Base-by-base conservation (phyloP, 2,329 filamentous ascomycete species). In the Diaporthe longicolla region DNA sequence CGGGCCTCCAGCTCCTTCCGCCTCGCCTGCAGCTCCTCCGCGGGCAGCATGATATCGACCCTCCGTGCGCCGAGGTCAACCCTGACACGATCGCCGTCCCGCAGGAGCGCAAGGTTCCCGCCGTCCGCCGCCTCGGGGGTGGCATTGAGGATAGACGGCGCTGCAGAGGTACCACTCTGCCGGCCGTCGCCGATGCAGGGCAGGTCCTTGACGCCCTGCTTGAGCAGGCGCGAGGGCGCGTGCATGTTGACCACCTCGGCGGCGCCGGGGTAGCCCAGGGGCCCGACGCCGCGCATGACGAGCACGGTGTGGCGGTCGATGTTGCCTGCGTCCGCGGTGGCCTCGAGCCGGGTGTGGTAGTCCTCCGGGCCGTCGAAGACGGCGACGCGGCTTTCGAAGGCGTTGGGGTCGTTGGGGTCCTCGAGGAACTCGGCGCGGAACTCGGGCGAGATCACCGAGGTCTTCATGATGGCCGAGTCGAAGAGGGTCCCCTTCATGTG, bases 81-180 rank as follows among this genome's bases (percentile, higher is more conserved):
- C 5, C 88, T 81, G 26, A 89, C 76, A 61, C 79, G 79, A 77
- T 89, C 88, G 2, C 88, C 87, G 77, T 89, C 85, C 19, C 79
- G 79, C 26, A 89, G 78, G 26, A 89, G 82, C 5, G 86, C 87
- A 26, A 89, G 81, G 70, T 89, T 89, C 1, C 88, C 88, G 10
- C 87, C 87, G 13, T 85, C 86, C 1, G 87, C 87, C 17, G 88
- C 88, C 78, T 90, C 88, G 10, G 88, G 88, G 58, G 84, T 87
- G 1, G 87, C 88, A 74, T 89, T 89, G n/a, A 89, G 79, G 68
- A 90, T 89, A 0, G 86, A 88, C 1, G 88, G 88, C 4, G 85
- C 88, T 0, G 85, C 87, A 4, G 87, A 89, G 3, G 88, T 90
- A 43, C 88, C 88, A 10, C 86, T 89, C 77, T 89, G 88, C 61